Evolutionary conservation across 176 grass and related monocot species (phyloP).

Genomic region (Elymus sibiricus): DNA sequence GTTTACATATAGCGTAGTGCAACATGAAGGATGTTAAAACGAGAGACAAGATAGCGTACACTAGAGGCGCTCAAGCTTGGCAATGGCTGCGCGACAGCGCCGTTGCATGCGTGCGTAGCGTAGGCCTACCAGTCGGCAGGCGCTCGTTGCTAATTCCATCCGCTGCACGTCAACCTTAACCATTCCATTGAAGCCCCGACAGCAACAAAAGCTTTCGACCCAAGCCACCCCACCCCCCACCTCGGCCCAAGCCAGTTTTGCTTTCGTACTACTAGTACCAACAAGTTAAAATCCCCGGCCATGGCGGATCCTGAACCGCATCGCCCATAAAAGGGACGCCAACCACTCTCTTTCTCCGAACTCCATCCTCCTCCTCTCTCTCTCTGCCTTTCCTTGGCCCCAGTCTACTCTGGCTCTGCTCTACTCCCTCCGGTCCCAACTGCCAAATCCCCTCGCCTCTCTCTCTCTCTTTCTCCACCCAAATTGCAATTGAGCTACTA

Average conservation of each 20-base stretch:
- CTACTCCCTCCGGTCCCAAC: constrained; percentile 55
- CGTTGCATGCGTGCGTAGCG: neutral
- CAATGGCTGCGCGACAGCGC: neutral
- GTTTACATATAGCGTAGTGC: no score
- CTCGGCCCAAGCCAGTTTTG: neutral
- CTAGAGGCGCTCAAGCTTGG: neutral
- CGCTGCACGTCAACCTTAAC: constrained; percentile 14
- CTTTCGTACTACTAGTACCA: neutral
- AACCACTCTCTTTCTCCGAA: constrained; percentile 70
- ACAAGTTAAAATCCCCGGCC: neutral
- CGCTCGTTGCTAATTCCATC: neutral
- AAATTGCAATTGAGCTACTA: constrained; percentile 12
- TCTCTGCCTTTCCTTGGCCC: constrained; percentile 24
- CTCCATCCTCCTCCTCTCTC: constrained; percentile 39
- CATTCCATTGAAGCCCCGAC: constrained; percentile 1
- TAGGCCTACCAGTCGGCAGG: neutral
- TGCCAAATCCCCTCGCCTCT: constrained; percentile 33
- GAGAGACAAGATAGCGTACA: neutral
- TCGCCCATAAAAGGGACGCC: constrained; percentile 47
- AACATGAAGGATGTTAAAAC: neutral
- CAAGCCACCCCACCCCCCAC: constrained; percentile 3
- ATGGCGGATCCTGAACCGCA: constrained; percentile 41
- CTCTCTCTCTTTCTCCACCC: neutral
- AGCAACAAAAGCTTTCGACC: neutral
- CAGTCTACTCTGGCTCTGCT: constrained; percentile 14